These are phyloP conservation scores for Hypoxylon sp. DNA, from an alignment of 2,329 filamentous ascomycete species.

Conservation along the genomic window DNA sequence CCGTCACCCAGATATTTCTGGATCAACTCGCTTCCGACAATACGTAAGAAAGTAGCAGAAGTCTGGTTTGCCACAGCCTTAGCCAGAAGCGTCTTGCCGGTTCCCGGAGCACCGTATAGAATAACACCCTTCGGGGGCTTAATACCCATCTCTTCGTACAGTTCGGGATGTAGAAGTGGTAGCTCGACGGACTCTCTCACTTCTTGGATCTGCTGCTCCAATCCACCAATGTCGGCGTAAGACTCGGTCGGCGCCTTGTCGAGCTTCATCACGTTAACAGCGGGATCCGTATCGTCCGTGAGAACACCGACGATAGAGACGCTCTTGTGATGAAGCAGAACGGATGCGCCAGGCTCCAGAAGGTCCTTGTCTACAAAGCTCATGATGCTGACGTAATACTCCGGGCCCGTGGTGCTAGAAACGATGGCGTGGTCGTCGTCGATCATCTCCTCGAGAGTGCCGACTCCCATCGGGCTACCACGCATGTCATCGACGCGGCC, in stretches of 20 bases:
- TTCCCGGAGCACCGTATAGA: constrained; percentile 95
- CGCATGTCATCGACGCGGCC: constrained; percentile 98
- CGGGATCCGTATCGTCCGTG: constrained; percentile 93
- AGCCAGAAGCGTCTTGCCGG: constrained; percentile 93
- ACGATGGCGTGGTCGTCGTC: constrained; percentile 99
- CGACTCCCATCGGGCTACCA: constrained; percentile 97
- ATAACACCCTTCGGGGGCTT: constrained; percentile 99
- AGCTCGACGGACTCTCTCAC: constrained; percentile 97
- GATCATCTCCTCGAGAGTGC: constrained; percentile 97
- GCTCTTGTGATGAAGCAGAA: constrained; percentile 95
- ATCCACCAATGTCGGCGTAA: constrained; percentile 96
- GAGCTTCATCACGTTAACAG: constrained; percentile 98
- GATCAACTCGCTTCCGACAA: constrained; percentile 96
- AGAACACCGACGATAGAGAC: constrained; percentile 97
- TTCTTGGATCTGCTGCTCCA: constrained; percentile 96
- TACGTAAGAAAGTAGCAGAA: constrained; percentile 97
- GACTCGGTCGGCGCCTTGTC: constrained; percentile 99
- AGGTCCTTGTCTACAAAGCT: constrained; percentile 99
- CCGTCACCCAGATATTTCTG: constrained; percentile 99
- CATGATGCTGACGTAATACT: constrained; percentile 99
- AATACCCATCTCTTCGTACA: constrained; percentile 99
- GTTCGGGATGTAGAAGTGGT: constrained; percentile 91
- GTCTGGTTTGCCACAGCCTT: constrained; percentile 99
- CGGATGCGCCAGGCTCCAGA: constrained; percentile 93
- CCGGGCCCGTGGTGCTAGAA: constrained; percentile 94